These are phyloP conservation scores for Thozetella sp. DNA, from an alignment of 495 filamentous ascomycete species.

Conservation along the genomic window DNA sequence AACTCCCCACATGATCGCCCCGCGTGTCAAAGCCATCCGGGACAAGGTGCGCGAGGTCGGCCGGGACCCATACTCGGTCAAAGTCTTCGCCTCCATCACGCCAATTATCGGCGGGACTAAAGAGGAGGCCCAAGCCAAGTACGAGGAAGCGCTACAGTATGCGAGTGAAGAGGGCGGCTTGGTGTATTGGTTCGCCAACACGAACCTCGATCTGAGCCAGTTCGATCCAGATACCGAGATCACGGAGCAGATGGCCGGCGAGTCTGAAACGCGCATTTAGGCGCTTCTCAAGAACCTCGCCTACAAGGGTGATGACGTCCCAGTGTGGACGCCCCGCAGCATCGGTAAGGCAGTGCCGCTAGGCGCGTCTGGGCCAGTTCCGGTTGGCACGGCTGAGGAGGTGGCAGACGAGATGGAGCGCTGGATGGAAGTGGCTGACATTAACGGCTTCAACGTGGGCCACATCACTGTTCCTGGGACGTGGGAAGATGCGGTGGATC, in stretches of 20 bases:
- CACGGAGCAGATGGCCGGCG: background rate
- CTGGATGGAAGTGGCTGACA: constrained; percentile 22
- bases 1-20: background rate
- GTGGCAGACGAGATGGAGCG: constrained; percentile 25
- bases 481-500: constrained; percentile 31
- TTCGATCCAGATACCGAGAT: background rate
- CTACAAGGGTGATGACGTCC: background rate
- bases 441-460: constrained; percentile 34
- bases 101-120: background rate
- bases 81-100: background rate
- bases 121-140: background rate
- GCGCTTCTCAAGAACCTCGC: too few relatives aligned
- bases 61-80: background rate
- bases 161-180: background rate
- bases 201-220: background rate
- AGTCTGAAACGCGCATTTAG: too few relatives aligned
- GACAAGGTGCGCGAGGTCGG: background rate
- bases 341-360: constrained; percentile 18
- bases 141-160: background rate
- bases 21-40: background rate
- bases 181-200: background rate
- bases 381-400: constrained; percentile 21
- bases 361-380: constrained; percentile 18
- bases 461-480: constrained; percentile 28
- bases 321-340: background rate